Conservation (phyloP, 1,284 basidiomycete species). For the Fomitopsis pinicola region DNA sequence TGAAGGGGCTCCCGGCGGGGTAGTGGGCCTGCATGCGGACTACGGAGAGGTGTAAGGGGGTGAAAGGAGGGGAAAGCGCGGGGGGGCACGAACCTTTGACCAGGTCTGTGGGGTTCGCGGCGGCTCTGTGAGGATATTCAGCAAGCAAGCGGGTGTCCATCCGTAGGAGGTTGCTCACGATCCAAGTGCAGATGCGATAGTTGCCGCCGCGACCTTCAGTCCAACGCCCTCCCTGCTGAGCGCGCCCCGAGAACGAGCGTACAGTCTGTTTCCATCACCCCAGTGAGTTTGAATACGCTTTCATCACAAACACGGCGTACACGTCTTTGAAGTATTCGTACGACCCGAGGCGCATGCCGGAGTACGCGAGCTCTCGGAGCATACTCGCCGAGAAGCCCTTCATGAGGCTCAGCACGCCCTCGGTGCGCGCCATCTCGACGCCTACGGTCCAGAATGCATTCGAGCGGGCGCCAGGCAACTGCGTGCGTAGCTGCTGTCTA, state of each 20-base stretch:
- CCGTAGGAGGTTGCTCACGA: constrained; percentile 18
- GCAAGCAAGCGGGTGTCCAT: neutral
- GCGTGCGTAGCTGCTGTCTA: constrained; percentile 32
- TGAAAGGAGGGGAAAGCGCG: neutral
- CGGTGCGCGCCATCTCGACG: constrained; percentile 29
- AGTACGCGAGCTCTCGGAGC: constrained; percentile 34
- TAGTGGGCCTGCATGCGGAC: constrained; percentile 38
- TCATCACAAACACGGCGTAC: constrained; percentile 18
- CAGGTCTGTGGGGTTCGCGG: constrained; percentile 37
- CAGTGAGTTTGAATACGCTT: neutral
- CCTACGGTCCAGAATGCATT: constrained; percentile 34
- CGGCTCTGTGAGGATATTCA: constrained; percentile 18
- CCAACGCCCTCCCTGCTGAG: constrained; percentile 29
- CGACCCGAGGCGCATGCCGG: constrained; percentile 33
- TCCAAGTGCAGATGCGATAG: constrained; percentile 32
- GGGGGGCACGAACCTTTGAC: constrained; percentile 30
- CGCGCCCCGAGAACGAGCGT: constrained; percentile 22
- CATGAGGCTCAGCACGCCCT: constrained; percentile 30
- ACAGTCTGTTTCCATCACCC: constrained; percentile 13
- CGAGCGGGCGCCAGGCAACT: constrained; percentile 25
- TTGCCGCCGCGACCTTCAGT: constrained; percentile 32
- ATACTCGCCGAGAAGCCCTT: constrained; percentile 34
- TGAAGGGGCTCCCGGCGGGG: constrained; percentile 31
- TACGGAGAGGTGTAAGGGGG: constrained; percentile 5
- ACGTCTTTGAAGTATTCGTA: constrained; percentile 38